Evolutionary conservation across 2,329 filamentous ascomycete genomes (phyloP).

Genomic region (Pseudogymnoascus sp.): DNA sequence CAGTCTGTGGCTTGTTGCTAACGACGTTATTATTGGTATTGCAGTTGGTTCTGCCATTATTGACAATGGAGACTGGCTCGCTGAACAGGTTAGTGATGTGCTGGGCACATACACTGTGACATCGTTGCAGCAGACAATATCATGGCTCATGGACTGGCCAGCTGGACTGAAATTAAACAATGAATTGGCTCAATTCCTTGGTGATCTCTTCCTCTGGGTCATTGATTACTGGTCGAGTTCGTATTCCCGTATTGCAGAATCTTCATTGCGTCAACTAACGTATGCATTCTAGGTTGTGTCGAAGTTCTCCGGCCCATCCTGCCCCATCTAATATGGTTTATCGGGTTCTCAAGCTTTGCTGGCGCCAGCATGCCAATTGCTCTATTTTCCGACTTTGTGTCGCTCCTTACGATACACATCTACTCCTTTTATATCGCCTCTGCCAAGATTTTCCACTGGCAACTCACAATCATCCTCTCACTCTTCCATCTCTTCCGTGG

Average conservation of each 20-base stretch:
- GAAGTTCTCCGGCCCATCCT: conserved; percentile 67
- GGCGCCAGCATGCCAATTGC: conserved; percentile 96
- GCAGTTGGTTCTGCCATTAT: conserved; percentile 94
- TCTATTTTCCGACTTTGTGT: conserved; percentile 87
- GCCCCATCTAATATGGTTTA: conserved; percentile 81
- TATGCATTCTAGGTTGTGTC: conserved; percentile 53
- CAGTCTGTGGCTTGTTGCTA: conserved; percentile 94
- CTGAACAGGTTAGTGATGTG: conserved; percentile 65
- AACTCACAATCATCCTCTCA: conserved; percentile 89
- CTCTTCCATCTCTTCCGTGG: conserved; percentile 98
- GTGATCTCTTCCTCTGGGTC: conserved; percentile 94
- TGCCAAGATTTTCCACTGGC: conserved; percentile 96
- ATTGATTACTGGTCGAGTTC: conserved; percentile 93
- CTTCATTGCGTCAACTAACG: not conserved
- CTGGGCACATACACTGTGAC: conserved; percentile 78
- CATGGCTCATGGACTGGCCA: conserved; percentile 92
- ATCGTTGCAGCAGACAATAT: conserved; percentile 78
- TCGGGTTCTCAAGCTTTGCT: conserved; percentile 89
- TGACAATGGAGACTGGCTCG: conserved; percentile 82
- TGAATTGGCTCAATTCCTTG: conserved; percentile 86
- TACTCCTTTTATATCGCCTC: conserved; percentile 97
- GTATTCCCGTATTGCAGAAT: conserved; percentile 26
- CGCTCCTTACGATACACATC: conserved; percentile 86
- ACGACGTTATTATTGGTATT: conserved; percentile 97
- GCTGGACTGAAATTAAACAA: conserved; percentile 92